Conservation (phyloP, 768 basidiomycete genomes). For the Tephrocybe sp. region DNA sequence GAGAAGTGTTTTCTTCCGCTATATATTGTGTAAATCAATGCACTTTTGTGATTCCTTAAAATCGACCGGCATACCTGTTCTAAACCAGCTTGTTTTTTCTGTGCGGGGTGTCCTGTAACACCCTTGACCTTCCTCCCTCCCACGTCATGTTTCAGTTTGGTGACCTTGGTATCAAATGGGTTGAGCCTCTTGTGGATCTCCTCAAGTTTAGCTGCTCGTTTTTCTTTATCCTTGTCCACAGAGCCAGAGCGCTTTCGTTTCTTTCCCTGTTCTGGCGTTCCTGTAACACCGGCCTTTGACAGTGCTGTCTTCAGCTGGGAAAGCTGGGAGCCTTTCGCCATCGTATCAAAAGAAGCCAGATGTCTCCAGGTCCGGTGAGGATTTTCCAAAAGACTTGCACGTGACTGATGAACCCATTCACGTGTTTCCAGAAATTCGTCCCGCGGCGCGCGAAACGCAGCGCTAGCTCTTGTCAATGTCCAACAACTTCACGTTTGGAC, state of each 20-base stretch:
- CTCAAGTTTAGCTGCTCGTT: slow-evolving; percentile 72
- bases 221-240: slow-evolving; percentile 78
- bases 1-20: slow-evolving; percentile 86
- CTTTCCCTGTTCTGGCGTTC: slow-evolving; percentile 52
- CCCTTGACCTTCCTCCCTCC: slow-evolving; percentile 88
- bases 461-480: no score
- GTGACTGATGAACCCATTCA: slow-evolving; percentile 2
- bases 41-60: background rate
- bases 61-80: slow-evolving; percentile 61
- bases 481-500: no score
- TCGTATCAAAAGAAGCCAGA: slow-evolving; percentile 23
- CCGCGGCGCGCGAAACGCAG: no score
- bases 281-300: slow-evolving; percentile 72
- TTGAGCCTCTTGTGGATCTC: slow-evolving; percentile 86
- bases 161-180: slow-evolving; percentile 92
- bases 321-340: slow-evolving; percentile 88
- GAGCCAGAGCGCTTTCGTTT: slow-evolving; percentile 64
- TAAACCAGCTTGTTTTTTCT: slow-evolving; percentile 86
- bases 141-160: slow-evolving; percentile 89
- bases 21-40: slow-evolving; percentile 2
- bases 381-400: slow-evolving; percentile 14
- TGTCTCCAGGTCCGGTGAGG: background rate
- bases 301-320: slow-evolving; percentile 87
- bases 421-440: no score
- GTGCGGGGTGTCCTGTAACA: slow-evolving; percentile 75